Evolutionary conservation across 495 filamentous ascomycete species (phyloP), one percentile per base, ranked within the genome.

Genomic region (Diplogelasinospora grovesii): DNA sequence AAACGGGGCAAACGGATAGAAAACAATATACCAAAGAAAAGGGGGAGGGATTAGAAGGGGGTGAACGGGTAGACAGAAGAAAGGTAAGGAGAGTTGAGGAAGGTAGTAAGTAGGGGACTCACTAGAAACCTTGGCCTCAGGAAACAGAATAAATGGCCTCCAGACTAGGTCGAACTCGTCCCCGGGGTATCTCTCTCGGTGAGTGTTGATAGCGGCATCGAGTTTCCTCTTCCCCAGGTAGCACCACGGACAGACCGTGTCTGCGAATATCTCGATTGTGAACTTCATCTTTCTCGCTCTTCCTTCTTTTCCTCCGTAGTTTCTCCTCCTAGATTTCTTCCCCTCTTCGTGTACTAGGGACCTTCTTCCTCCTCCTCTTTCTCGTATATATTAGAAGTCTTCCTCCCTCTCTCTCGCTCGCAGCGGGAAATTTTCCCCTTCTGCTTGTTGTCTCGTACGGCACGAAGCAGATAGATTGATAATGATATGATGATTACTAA

Each of bases 241-340:
- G 66, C 88, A 94, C 76, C 78, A 86, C 6, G 87, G 86, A 58
- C 89, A 95, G 47, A 92, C 70, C 14, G 78, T 83, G 64, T 94
- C 89, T 25, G 66, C 64, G 36, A 86, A 80, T 41, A 93, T 75
- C 30, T 87, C 77, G 60, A 95, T 82, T 1, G 42, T 22, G 65
- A 87, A 67, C 25, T 52, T 46, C 34, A 48, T 59, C 29, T 50
- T 37, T 39, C 6, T 13, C 13, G 22, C 11, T 13, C 23, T 32
- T 22, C 1, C 3, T 11, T n/a, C n/a, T n/a, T n/a, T n/a, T n/a
- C n/a, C n/a, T n/a, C n/a, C n/a, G n/a, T n/a, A n/a, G n/a, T n/a
- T n/a, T n/a, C n/a, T n/a, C n/a, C n/a, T n/a, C n/a, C n/a, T n/a
- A n/a, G n/a, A n/a, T n/a, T n/a, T n/a, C n/a, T n/a, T n/a, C n/a